Base-by-base conservation (phyloP, 176 grass and related monocot species). In the Stipa capillata region DNA sequence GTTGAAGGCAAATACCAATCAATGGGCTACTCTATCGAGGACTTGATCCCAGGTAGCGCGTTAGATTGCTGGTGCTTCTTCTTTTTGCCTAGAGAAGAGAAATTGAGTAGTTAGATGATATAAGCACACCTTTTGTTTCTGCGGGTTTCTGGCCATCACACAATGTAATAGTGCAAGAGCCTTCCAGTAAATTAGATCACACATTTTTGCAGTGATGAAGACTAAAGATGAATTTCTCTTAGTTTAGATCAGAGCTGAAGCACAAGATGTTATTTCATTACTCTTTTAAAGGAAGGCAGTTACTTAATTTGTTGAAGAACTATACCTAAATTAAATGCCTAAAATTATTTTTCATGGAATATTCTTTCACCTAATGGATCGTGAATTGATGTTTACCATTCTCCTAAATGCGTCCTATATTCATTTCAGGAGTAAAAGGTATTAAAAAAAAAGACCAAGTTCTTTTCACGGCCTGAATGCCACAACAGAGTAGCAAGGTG, bases 21-120 rank as follows among this genome's bases (percentile, higher is more conserved):
- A 87, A 71, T 78, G 55, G 28, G 28, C 65, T 87, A 78, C 10
- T 87, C 73, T 78, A 83, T n/a, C 6, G 73, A 77, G 5, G 71
- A 70, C 37, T 43, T 55, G 8, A 56, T 87, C 55, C 20, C 79
- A 70, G 47, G 65, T 68, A 45, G 14, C 0, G 66, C 45, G 3
- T 79, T 79, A 54, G 45, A 8, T 77, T 82, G 79, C 28, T 78
- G 55, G 10, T 87, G 65, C 1, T 10, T 35, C 73, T 82, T 87
- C 73, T 82, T 83, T 50, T 43, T 82, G 21, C 85, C 85, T 87
- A 47, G 15, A 83, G 7, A 83, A 83, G n/a, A 77, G 25, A 83
- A 64, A 11, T 52, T 60, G 12, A 45, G 15, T 29, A 28, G 17
- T 87, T 52, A 52, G 45, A 42, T 64, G 43, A 76, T 45, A 77